Conservation (phyloP, 2,329 filamentous ascomycete species). For the Exophiala xenobiotica region DNA sequence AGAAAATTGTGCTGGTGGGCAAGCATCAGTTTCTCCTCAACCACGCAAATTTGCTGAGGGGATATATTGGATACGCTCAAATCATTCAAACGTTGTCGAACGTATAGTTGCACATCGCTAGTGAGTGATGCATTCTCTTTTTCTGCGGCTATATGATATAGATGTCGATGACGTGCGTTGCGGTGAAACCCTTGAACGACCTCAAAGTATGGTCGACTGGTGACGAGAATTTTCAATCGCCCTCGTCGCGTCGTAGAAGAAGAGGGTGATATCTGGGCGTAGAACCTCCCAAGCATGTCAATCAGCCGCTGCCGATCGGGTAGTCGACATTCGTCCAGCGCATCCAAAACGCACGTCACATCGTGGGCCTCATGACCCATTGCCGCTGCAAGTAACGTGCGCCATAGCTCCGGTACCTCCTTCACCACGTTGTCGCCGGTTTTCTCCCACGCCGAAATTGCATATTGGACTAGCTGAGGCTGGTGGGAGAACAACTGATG, state of each 20-base stretch:
- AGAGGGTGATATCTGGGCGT: not conserved
- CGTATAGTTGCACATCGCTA: too few relatives aligned
- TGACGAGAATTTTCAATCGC: conserved; percentile 31
- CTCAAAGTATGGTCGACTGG: conserved; percentile 34
- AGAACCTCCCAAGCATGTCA: conserved; percentile 1
- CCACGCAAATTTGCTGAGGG: too few relatives aligned
- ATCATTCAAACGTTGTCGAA: too few relatives aligned
- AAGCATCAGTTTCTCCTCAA: conserved; percentile 28
- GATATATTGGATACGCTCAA: too few relatives aligned
- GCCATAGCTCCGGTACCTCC: conserved; percentile 13
- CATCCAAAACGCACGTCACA: conserved; percentile 18
- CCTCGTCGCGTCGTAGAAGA: not conserved
- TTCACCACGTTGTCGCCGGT: conserved; percentile 2
- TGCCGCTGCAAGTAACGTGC: not conserved
- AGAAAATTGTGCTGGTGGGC: too few relatives aligned
- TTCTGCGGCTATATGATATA: conserved; percentile 9
- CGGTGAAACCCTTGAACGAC: conserved; percentile 29
- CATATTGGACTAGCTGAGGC: conserved; percentile 29
- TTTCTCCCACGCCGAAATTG: conserved; percentile 4
- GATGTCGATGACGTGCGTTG: not conserved
- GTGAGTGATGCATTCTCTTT: too few relatives aligned
- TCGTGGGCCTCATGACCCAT: conserved; percentile 1
- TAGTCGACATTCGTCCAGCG: conserved; percentile 21
- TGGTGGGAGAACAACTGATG: conserved; percentile 39
- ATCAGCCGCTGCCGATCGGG: conserved; percentile 11